Evolutionary conservation across 768 basidiomycete species (phyloP), one percentile per base, ranked within the genome.

Genomic region (Agaricus sinodeliciosus): DNA sequence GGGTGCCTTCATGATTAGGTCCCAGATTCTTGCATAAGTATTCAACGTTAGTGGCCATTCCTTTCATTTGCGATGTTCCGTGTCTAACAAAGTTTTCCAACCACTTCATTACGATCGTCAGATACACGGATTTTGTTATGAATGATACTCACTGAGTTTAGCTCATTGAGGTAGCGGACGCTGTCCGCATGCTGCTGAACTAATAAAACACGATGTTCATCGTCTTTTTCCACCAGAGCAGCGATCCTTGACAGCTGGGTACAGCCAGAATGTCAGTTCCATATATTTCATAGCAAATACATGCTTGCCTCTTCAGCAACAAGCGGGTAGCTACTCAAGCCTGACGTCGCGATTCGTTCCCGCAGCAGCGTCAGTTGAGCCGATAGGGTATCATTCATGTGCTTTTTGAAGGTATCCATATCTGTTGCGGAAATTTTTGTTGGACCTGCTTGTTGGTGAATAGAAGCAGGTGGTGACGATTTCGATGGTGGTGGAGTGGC

Each of bases 71-170:
- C 12, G 78, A 76, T 0, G 82, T 84, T n/a, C 85, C 84, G 41
- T 83, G 82, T 37, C 81, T 82, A 36, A 91, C 87, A 63, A 92
- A 91, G 2, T 81, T 71, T 59, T 93, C 91, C 39, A 94, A 76
- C 91, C 91, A 94, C 81, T 87, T 43, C 9, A 43, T 19, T 0
- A 12, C 8, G 25, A 22, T 12, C 15, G 36, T 28, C 19, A 16
- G 27, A 41, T 9, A 9, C 16, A 7, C 22, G n/a, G 15, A 2
- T 4, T 9, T 28, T 27, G 9, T 25, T 12, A 18, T 9, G 25
- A 28, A 27, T 16, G 5, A 16, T 3, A 40, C 78, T 54, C 55
- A 85, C 87, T 52, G 72, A 70, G 61, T 90, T 90, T 35, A 90
- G 73, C 61, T 90, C 86, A 57, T 86, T 85, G 31, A 91, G 75